Conservation (phyloP, 495 filamentous ascomycete genomes). For the Ascodesmis nigricans region DNA sequence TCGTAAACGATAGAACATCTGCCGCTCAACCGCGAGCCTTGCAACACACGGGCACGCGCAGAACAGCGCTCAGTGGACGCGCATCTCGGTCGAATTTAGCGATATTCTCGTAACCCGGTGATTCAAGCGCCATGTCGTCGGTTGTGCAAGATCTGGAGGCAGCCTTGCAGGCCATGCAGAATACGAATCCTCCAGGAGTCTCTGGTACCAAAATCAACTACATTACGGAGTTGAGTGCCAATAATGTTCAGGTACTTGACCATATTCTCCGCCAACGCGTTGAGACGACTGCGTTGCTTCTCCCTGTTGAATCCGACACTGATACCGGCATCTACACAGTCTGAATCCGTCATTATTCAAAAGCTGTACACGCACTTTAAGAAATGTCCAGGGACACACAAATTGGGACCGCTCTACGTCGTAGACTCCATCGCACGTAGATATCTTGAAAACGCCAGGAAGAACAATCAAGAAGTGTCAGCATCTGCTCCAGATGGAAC, state of each 20-base stretch:
- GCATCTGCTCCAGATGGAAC: constrained; percentile 65
- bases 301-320: constrained; percentile 14
- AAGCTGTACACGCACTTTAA: constrained; percentile 96
- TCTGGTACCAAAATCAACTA: constrained; percentile 71
- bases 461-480: constrained; percentile 57
- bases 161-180: constrained; percentile 74
- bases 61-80: no score
- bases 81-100: no score
- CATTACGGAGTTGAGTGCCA: constrained; percentile 65
- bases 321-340: constrained; percentile 44
- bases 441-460: constrained; percentile 90
- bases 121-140: constrained; percentile 35
- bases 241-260: constrained; percentile 75
- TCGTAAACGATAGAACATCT: no score
- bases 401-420: constrained; percentile 97
- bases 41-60: neutral
- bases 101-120: no score
- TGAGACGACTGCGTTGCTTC: neutral
- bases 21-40: constrained; percentile 1
- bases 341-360: constrained; percentile 83
- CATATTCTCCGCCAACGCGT: no score
- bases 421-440: constrained; percentile 99
- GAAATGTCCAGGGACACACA: constrained; percentile 82
- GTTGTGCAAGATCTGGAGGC: constrained; percentile 73
- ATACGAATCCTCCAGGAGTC: constrained; percentile 78